These are phyloP conservation scores for Chlorophyllum brunneum DNA, from an alignment of 768 basidiomycete species.

Conservation along the genomic window DNA sequence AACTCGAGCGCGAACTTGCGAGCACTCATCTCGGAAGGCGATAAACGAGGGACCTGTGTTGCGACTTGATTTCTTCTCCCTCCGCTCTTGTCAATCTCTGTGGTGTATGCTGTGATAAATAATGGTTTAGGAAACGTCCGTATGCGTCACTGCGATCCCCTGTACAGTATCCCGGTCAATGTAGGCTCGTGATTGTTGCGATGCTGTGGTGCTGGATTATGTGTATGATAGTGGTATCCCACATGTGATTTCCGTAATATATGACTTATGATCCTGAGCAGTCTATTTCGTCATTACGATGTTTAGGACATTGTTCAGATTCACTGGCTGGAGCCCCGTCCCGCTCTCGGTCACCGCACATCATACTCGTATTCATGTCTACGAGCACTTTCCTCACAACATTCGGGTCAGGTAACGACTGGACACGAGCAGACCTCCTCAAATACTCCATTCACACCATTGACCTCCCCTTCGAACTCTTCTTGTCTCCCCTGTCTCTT, in stretches of 20 bases:
- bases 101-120: neutral
- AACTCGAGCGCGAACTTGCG: conserved; percentile 84
- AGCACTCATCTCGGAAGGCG: conserved; percentile 52
- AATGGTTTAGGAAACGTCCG: neutral
- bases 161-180: too few species aligned
- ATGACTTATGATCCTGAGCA: too few species aligned
- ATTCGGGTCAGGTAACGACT: conserved; percentile 6
- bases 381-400: neutral
- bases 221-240: neutral
- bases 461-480: neutral
- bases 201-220: too few species aligned
- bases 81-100: neutral
- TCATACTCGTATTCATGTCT: neutral
- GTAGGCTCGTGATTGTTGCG: too few species aligned
- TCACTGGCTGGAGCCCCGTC: neutral
- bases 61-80: neutral
- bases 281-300: too few species aligned
- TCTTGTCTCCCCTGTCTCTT: conserved; percentile 1
- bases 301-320: neutral
- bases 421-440: conserved; percentile 1
- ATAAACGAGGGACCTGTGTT: conserved; percentile 14
- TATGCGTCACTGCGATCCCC: neutral
- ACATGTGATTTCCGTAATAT: too few species aligned
- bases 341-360: neutral
- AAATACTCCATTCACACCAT: neutral